Evolutionary conservation across 495 filamentous ascomycete genomes (phyloP).

Genomic region (Friedmanniomyces simplex): DNA sequence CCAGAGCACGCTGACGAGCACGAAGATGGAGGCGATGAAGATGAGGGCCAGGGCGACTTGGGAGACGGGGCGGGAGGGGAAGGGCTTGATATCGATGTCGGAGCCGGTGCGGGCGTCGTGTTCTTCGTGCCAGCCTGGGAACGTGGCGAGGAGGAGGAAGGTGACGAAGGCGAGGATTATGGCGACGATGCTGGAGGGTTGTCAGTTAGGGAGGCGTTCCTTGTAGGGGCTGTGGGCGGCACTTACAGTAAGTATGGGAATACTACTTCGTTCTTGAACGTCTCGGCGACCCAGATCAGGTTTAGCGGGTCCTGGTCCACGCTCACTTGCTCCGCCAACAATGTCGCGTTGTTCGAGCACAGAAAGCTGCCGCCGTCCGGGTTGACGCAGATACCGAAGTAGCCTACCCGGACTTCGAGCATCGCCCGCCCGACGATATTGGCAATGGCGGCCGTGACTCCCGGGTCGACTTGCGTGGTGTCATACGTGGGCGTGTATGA

Average conservation of each 20-base stretch:
- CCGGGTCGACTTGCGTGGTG: constrained; percentile 74
- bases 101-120: constrained; percentile 49
- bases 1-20: constrained; percentile 63
- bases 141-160: constrained; percentile 65
- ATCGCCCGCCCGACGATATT: constrained; percentile 60
- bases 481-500: constrained; percentile 53
- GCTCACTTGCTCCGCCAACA: constrained; percentile 55
- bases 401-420: constrained; percentile 61
- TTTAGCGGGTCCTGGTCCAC: constrained; percentile 70
- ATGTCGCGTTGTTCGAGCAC: constrained; percentile 68
- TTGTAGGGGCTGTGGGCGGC: too few species aligned
- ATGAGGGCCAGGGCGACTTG: constrained; percentile 69
- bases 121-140: constrained; percentile 74
- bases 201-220: too few species aligned
- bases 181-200: constrained; percentile 53
- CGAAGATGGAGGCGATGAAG: constrained; percentile 68
- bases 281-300: constrained; percentile 66
- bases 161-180: constrained; percentile 72
- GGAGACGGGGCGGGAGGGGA: constrained; percentile 62
- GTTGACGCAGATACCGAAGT: constrained; percentile 69
- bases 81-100: constrained; percentile 66
- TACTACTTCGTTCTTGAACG: constrained; percentile 73
- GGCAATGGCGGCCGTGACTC: constrained; percentile 61
- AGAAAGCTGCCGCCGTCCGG: constrained; percentile 59
- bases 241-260: constrained; percentile 68